Evolutionary conservation across 2,329 filamentous ascomycete species (phyloP).

Genomic region (Diaporthe destruens): DNA sequence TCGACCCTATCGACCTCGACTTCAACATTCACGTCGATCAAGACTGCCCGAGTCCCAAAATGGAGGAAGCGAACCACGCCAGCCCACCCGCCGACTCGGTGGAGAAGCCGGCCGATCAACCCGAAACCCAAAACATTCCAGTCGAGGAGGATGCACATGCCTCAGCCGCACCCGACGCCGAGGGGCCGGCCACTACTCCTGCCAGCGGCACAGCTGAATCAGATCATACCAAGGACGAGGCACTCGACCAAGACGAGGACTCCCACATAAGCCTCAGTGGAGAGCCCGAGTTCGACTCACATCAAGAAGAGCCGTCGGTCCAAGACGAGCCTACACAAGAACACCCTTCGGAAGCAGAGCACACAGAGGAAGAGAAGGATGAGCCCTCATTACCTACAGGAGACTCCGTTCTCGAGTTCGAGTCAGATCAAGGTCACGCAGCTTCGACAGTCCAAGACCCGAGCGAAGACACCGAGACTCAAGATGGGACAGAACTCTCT

Average conservation of each 20-base stretch:
- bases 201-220: not conserved
- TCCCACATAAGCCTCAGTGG: slow-evolving; percentile 30
- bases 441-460: slow-evolving; percentile 40
- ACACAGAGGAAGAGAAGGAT: not conserved
- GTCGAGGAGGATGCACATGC: slow-evolving; percentile 28
- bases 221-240: not conserved
- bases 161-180: not conserved
- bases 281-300: slow-evolving; percentile 29
- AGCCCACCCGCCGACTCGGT: slow-evolving; percentile 16
- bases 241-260: slow-evolving; percentile 26
- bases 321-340: not conserved
- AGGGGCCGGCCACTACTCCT: not conserved
- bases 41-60: slow-evolving; percentile 57
- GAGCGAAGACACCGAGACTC: slow-evolving; percentile 32
- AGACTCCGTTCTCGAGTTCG: not conserved
- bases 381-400: not conserved
- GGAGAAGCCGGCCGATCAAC: slow-evolving; percentile 23
- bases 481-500: slow-evolving; percentile 29
- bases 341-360: not conserved
- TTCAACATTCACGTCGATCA: slow-evolving; percentile 64
- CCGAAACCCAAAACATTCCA: slow-evolving; percentile 17
- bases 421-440: slow-evolving; percentile 13
- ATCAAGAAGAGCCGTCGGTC: not conserved
- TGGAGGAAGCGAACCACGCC: slow-evolving; percentile 49
- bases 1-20: slow-evolving; percentile 52